phyloP scores from a whole-genome alignment of 768 basidiomycete genomes.

The Hebeloma cylindrosporum region DNA sequence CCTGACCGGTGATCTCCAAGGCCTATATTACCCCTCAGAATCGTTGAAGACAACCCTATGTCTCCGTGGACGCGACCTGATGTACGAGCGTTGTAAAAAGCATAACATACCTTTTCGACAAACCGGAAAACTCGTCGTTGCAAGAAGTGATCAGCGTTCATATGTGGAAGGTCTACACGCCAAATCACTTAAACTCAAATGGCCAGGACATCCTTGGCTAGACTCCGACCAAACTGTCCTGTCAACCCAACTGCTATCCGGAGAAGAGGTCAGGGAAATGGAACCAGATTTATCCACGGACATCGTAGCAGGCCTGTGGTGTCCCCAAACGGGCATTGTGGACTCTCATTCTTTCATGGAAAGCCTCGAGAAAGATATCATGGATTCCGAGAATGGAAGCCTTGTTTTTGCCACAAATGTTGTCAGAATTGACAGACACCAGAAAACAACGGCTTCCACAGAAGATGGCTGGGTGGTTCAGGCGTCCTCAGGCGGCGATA shows the following conservation, averaged over 20 bases:
- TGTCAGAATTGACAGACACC: constrained; percentile 78
- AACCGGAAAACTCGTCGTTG: constrained; percentile 90
- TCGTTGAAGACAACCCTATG: constrained; percentile 88
- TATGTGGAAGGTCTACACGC: constrained; percentile 72
- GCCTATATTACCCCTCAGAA: constrained; percentile 78
- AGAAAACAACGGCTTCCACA: constrained; percentile 21
- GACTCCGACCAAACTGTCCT: constrained; percentile 37
- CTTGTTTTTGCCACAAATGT: constrained; percentile 79
- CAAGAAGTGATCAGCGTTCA: constrained; percentile 57
- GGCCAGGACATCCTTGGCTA: constrained; percentile 44
- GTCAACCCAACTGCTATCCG: constrained; percentile 67
- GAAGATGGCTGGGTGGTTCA: constrained; percentile 89
- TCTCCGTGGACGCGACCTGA: constrained; percentile 78
- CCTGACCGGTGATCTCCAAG: constrained; percentile 36
- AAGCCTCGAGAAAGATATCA: constrained; percentile 79
- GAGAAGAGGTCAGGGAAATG: constrained; percentile 63
- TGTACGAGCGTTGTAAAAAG: constrained; percentile 73
- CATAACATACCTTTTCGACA: constrained; percentile 67
- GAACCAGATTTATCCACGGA: constrained; percentile 81
- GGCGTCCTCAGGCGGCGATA: constrained; percentile 52
- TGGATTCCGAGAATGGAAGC: constrained; percentile 64
- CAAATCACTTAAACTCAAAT: constrained; percentile 55
- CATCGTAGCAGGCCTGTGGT: constrained; percentile 75
- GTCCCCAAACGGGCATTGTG: constrained; percentile 86
- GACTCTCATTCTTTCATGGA: constrained; percentile 86